Conservation (phyloP, 805 yeast species). For the Schwanniomyces vanrijiae region DNA sequence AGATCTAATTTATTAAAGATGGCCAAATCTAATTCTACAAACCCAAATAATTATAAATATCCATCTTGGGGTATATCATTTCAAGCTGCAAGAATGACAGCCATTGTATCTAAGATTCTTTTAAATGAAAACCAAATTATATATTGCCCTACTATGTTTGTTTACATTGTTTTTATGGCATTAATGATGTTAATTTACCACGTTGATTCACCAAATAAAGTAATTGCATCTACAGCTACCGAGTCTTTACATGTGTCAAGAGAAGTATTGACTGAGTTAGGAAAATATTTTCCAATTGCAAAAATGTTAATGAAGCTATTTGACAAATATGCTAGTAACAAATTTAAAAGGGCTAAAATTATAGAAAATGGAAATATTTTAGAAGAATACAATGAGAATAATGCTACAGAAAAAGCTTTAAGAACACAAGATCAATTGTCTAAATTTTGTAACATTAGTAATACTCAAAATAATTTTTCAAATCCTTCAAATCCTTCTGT, state of each 20-base stretch:
- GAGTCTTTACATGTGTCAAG: conserved; percentile 40
- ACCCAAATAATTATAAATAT: conserved; percentile 47
- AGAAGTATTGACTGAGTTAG: conserved; percentile 38
- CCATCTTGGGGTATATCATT: conserved; percentile 83
- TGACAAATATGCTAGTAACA: conserved; percentile 43
- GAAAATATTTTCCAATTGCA: conserved; percentile 40
- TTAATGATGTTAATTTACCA: conserved; percentile 73
- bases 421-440: conserved; percentile 19
- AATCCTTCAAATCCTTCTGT: conserved; percentile 1
- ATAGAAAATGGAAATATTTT: conserved; percentile 38
- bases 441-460: conserved; percentile 13
- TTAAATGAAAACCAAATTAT: conserved; percentile 48
- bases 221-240: conserved; percentile 42
- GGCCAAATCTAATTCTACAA: conserved; percentile 41
- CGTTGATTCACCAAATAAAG: conserved; percentile 44
- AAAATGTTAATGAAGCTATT: conserved; percentile 34
- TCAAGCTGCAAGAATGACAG: conserved; percentile 77
- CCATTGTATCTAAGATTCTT: conserved; percentile 59
- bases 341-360: conserved; percentile 39
- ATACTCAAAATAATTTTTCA: neutral
- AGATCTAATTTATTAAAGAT: conserved; percentile 61
- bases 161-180: conserved; percentile 62
- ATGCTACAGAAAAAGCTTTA: conserved; percentile 23
- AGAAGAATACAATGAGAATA: conserved; percentile 38
- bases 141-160: conserved; percentile 58